A percentile compares a stretch with the other conserved stretches of the same genome.
Evolutionary conservation across 345 rosid genomes (phyloP).

Genomic region (Linum usitatissimum): DNA sequence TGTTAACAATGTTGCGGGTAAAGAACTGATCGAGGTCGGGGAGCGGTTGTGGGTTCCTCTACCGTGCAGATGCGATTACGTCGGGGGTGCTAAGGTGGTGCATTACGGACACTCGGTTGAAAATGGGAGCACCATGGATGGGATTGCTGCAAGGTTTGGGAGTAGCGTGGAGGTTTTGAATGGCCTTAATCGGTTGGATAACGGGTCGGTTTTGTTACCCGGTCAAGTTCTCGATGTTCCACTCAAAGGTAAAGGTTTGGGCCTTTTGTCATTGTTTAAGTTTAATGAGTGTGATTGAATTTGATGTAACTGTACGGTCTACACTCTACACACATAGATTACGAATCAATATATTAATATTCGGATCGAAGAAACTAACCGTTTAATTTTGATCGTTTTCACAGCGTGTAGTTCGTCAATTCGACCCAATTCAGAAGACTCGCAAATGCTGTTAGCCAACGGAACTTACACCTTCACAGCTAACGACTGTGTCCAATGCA

Average conservation of each 20-base stretch:
- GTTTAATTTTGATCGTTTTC: background rate
- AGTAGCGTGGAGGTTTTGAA: conserved; percentile 5
- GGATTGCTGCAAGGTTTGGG: conserved; percentile 13
- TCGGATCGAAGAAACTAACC: no score
- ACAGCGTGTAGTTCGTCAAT: conserved; percentile 67
- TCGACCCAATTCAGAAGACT: conserved; percentile 35
- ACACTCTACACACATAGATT: no score
- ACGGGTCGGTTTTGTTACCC: conserved; percentile 9
- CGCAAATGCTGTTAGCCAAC: conserved; percentile 35
- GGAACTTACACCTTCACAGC: conserved; percentile 50
- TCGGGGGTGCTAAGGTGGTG: conserved; percentile 13
- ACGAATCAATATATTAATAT: no score
- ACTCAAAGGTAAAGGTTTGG: conserved; percentile 13
- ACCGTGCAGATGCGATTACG: conserved; percentile 23
- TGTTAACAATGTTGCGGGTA: conserved; percentile 4
- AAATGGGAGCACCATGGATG: conserved; percentile 14
- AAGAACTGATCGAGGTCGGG: background rate
- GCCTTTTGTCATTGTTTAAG: no score
- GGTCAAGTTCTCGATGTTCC: conserved; percentile 28
- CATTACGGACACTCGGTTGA: conserved; percentile 21
- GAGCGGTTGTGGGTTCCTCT: conserved; percentile 17
- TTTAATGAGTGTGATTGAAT: no score
- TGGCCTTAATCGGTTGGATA: conserved; percentile 9
- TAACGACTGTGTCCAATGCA: conserved; percentile 50
- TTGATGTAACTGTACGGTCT: no score